Evolutionary conservation across 2,329 filamentous ascomycete species (phyloP), one percentile per base, ranked within the genome.

Genomic region (Penicillium griseofulvum): DNA sequence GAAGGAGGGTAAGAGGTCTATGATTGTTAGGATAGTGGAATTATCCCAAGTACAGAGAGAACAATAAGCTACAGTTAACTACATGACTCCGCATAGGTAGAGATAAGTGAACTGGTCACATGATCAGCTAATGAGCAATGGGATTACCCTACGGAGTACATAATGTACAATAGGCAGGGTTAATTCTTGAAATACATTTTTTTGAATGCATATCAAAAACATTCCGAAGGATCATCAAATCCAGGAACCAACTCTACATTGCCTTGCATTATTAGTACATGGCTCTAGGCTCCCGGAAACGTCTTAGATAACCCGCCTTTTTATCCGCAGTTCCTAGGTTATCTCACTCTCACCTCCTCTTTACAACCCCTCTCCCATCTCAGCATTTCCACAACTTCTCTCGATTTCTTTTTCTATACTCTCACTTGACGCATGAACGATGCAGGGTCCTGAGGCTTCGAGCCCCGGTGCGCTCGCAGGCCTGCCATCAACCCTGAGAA

Each of bases 361-460:
- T 43, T 46, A 43, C 41, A 34, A 22, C 4, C 49, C 49, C 14
- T 5, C 29, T 3, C 42, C 37, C 49, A 36, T 54, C 45, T 38
- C 47, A 34, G 28, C 17, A 43, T 47, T 31, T 14, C 28, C 24
- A 9, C 42, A 14, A 44, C 26, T 45, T 48, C 24, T 45, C 16
- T 45, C 26, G 46, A 45, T 41, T 34, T 26, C 39, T 41, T 47
- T 42, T 22, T 37, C 43, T 34, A 19, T 33, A 31, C 37, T 48
- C 16, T 37, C 11, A 26, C 14, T 36, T 54, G 60, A 64, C 71
- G 64, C 60, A 73, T 73, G 70, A 73, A 73, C 68, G 58, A 74
- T 74, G 71, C 71, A 71, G 68, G 68, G 65, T 66, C 64, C 53
- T 72, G 70, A 74, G 68, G 68, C 69, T 70, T 69, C 71, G 70